Evolutionary conservation across 1,139 yeast species (phyloP).

Genomic region (Scheffersomyces quercinus): DNA sequence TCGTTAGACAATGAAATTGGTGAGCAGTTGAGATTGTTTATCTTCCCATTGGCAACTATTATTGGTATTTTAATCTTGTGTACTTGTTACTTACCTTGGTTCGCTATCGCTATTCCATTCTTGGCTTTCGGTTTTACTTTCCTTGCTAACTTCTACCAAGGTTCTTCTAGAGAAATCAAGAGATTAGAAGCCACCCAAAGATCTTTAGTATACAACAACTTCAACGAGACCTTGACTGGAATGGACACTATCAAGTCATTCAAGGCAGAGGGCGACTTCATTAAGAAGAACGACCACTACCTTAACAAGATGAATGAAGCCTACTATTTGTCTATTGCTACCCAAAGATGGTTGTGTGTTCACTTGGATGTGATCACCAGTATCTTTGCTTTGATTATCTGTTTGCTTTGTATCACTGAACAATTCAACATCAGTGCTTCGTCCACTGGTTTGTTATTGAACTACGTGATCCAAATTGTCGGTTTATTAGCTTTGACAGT

Average conservation of each 20-base stretch:
- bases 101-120: constrained; percentile 47
- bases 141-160: constrained; percentile 43
- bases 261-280: constrained; percentile 30
- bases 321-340: constrained; percentile 40
- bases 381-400: constrained; percentile 38
- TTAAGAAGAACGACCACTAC: constrained; percentile 35
- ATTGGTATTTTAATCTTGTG: constrained; percentile 46
- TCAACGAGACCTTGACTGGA: constrained; percentile 48
- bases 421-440: constrained; percentile 44
- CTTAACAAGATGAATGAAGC: constrained; percentile 47
- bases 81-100: constrained; percentile 47
- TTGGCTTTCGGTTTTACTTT: constrained; percentile 31
- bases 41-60: constrained; percentile 41
- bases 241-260: constrained; percentile 45
- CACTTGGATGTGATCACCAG: constrained; percentile 43
- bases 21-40: constrained; percentile 43
- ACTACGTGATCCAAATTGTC: constrained; percentile 46
- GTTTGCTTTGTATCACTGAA: constrained; percentile 41
- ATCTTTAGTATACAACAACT: constrained; percentile 47
- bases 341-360: constrained; percentile 47
- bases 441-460: constrained; percentile 44
- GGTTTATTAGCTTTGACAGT: constrained; percentile 44
- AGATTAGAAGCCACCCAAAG: constrained; percentile 47
- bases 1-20: constrained; percentile 49
- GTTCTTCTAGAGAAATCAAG: constrained; percentile 46